phyloP scores from a whole-genome alignment of 2,329 filamentous ascomycete genomes.

The Claviceps sp. region DNA sequence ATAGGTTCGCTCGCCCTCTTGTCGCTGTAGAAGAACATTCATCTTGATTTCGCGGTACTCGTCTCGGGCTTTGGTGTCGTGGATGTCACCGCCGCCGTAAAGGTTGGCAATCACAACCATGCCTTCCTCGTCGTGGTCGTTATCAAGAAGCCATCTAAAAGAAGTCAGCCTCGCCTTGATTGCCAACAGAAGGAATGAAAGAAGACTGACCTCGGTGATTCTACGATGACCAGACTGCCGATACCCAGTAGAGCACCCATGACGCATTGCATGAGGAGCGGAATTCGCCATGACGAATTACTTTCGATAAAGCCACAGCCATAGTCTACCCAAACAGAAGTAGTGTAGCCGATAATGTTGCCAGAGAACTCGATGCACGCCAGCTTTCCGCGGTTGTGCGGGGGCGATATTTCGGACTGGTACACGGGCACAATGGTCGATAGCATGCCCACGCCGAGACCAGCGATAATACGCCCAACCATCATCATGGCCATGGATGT shows the following conservation, averaged over 20 bases:
- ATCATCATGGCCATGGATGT: constrained; percentile 84
- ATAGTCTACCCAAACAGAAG: constrained; percentile 98
- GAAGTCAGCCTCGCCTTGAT: not conserved
- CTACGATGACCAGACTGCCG: constrained; percentile 86
- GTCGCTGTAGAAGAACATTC: constrained; percentile 82
- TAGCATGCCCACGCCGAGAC: constrained; percentile 74
- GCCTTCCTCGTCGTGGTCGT: constrained; percentile 95
- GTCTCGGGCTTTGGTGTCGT: constrained; percentile 80
- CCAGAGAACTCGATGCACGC: constrained; percentile 97
- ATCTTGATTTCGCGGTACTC: constrained; percentile 99
- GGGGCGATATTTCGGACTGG: constrained; percentile 89
- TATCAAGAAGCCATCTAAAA: constrained; percentile 83
- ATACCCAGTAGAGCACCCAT: constrained; percentile 80
- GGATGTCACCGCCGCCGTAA: constrained; percentile 90
- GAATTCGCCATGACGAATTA: constrained; percentile 80
- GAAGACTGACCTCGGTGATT: constrained; percentile 67
- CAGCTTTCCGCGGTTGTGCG: constrained; percentile 88
- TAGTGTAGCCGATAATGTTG: constrained; percentile 90
- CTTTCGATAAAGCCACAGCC: constrained; percentile 83
- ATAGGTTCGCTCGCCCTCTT: constrained; percentile 90
- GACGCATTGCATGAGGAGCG: constrained; percentile 80
- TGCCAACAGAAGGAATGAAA: not conserved
- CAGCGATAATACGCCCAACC: constrained; percentile 68
- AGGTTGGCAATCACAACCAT: constrained; percentile 97
- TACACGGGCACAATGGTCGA: constrained; percentile 91